Evolutionary conservation across 169 alveolate genomes (phyloP), one percentile per base, ranked within the genome.

Genomic region (Plasmodium vivax): DNA sequence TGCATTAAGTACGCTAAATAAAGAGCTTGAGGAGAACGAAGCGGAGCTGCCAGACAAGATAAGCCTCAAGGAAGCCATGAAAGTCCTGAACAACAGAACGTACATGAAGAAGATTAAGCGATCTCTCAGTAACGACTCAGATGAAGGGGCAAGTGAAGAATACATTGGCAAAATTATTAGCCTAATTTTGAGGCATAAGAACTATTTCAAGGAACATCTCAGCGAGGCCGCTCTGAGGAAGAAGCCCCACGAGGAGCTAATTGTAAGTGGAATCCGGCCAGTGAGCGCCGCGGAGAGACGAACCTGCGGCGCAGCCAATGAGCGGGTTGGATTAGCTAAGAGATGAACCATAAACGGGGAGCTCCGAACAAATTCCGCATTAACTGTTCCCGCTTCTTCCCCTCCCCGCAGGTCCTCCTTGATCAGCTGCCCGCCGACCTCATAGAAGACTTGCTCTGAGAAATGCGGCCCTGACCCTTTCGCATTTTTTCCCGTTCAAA

Each of bases 11-110:
- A 6, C 71, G 4, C 82, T 92, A 82, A 83, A 92, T 32, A 71
- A 82, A 82, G 83, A 80, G 23, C 34, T 36, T 19, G 92, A 92
- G 19, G 95, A 82, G 12, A 71, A 92, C 34, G 83, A 62, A 80
- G 45, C 45, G 10, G 85, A 82, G 10, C 56, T 82, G 84, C 92
- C 95, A 16, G 92, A 92, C 14, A 92, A 71, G 77, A 92, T 92
- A 27, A 73, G 83, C 84, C 43, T 92, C 36, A 92, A 92, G 58
- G 82, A 92, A 73, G 95, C 95, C n/a, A 82, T 92, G 95, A 83
- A 82, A 47, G 16, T 92, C 30, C 68, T 92, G 36, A 92, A 92
- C 84, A 36, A 92, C 16, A 92, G 82, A 30, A 19, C 73, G 12
- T 73, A 58, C 75, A n/a, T 71, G 62, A 92, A 92, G 72, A 92